phyloP scores from a whole-genome alignment of 2,329 filamentous ascomycete genomes.

The Nemania bipapillata region DNA sequence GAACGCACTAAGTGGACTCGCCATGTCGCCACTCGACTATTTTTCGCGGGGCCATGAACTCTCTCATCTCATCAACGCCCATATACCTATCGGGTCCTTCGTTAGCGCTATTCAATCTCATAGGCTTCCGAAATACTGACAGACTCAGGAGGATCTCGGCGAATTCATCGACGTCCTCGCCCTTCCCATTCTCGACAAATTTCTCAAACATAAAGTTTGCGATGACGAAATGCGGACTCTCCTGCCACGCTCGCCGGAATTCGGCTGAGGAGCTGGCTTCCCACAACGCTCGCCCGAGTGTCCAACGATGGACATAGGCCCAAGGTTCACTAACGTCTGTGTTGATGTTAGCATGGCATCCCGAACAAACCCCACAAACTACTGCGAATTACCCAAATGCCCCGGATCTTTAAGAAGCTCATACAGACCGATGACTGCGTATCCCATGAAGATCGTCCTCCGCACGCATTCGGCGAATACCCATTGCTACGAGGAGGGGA shows the following conservation, averaged over 20 bases:
- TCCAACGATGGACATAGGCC: constrained; percentile 50
- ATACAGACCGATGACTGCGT: constrained; percentile 47
- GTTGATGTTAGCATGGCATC: constrained; percentile 25
- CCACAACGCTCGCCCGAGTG: constrained; percentile 49
- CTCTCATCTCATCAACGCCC: constrained; percentile 45
- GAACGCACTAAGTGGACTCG: not conserved
- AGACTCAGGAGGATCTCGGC: constrained; percentile 46
- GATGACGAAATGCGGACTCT: constrained; percentile 47
- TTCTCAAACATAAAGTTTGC: constrained; percentile 46
- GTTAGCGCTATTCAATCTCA: constrained; percentile 29
- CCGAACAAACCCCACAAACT: not conserved
- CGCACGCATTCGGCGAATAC: constrained; percentile 52
- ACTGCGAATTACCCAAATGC: constrained; percentile 16
- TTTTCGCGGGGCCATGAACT: constrained; percentile 36
- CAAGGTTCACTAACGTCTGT: constrained; percentile 39
- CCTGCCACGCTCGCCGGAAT: constrained; percentile 48
- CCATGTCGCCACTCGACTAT: not conserved
- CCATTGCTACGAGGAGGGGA: constrained; percentile 47
- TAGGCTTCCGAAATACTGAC: constrained; percentile 34
- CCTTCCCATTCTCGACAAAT: constrained; percentile 47
- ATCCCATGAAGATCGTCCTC: constrained; percentile 50
- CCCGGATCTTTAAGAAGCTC: constrained; percentile 45
- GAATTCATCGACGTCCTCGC: constrained; percentile 51
- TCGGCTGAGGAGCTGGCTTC: constrained; percentile 47
- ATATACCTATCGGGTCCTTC: constrained; percentile 43